These are phyloP conservation scores for Tolypocladium tundrense DNA, from an alignment of 2,329 filamentous ascomycete genomes.

Conservation along the genomic window DNA sequence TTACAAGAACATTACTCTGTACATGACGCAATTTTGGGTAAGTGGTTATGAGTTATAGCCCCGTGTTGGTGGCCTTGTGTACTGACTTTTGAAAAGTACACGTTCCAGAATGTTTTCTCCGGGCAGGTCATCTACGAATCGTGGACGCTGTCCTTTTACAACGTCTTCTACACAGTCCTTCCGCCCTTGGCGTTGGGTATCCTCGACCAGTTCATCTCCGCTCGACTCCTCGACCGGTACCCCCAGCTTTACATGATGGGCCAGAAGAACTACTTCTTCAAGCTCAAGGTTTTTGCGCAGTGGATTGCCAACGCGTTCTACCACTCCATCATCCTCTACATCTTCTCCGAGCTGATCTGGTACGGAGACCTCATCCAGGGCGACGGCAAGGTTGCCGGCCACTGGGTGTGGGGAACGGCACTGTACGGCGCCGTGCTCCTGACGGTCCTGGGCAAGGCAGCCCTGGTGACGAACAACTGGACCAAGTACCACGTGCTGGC, in stretches of 20 bases:
- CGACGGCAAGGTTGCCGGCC: constrained; percentile 75
- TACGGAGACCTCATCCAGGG: constrained; percentile 65
- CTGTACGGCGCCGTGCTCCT: constrained; percentile 89
- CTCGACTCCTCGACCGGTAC: constrained; percentile 85
- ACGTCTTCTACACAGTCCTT: constrained; percentile 92
- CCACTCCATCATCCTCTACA: constrained; percentile 88
- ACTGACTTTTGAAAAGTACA: constrained; percentile 51
- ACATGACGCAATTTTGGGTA: constrained; percentile 99
- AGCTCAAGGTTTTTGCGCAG: constrained; percentile 78
- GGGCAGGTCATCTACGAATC: constrained; percentile 98
- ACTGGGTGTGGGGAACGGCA: constrained; percentile 97
- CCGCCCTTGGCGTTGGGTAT: constrained; percentile 92
- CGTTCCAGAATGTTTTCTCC: constrained; percentile 97
- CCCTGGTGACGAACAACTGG: constrained; percentile 93
- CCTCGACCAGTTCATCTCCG: constrained; percentile 95
- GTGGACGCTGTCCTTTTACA: constrained; percentile 99
- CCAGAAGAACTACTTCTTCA: constrained; percentile 90
- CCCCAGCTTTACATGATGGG: constrained; percentile 91
- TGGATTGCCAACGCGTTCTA: constrained; percentile 96
- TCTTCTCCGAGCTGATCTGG: constrained; percentile 73
- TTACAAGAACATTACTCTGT: constrained; percentile 98
- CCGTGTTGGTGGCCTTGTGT: not conserved
- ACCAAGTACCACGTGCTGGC: constrained; percentile 96
- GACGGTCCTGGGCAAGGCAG: constrained; percentile 90
- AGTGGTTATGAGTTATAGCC: constrained; percentile 17